These are phyloP conservation scores for Orychophragmus violaceus DNA, from an alignment of 345 rosid species.

Conservation along the genomic window DNA sequence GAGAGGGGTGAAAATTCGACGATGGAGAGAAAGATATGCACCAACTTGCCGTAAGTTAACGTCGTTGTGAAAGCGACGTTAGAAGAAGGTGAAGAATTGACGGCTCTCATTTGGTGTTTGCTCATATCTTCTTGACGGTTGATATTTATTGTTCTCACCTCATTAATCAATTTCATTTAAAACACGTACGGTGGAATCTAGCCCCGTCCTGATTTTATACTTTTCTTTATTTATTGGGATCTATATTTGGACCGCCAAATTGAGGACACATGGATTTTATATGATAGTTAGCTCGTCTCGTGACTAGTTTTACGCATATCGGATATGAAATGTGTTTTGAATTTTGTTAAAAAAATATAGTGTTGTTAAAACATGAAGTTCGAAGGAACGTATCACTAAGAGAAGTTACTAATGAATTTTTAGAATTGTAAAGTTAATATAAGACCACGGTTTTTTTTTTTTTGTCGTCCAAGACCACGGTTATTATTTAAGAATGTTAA, in stretches of 20 bases:
- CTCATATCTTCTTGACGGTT: conserved; percentile 16
- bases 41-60: conserved; percentile 23
- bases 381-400: background rate
- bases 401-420: too few relatives aligned
- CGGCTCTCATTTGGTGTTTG: conserved; percentile 25
- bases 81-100: conserved; percentile 16
- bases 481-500: too few relatives aligned
- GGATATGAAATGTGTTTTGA: conserved; percentile 2
- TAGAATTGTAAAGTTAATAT: too few relatives aligned
- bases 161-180: conserved; percentile 11
- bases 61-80: conserved; percentile 12
- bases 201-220: background rate
- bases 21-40: conserved; percentile 20
- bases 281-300: background rate
- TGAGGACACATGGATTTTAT: background rate
- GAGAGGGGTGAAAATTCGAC: background rate
- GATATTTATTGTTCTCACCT: conserved; percentile 16
- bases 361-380: background rate
- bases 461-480: too few relatives aligned
- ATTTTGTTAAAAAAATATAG: background rate
- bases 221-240: background rate
- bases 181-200: conserved; percentile 22
- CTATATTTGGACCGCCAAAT: conserved; percentile 17
- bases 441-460: too few relatives aligned
- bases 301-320: background rate